Conservation (phyloP, 2,329 filamentous ascomycete genomes). For the Zymoseptoria passerinii region DNA sequence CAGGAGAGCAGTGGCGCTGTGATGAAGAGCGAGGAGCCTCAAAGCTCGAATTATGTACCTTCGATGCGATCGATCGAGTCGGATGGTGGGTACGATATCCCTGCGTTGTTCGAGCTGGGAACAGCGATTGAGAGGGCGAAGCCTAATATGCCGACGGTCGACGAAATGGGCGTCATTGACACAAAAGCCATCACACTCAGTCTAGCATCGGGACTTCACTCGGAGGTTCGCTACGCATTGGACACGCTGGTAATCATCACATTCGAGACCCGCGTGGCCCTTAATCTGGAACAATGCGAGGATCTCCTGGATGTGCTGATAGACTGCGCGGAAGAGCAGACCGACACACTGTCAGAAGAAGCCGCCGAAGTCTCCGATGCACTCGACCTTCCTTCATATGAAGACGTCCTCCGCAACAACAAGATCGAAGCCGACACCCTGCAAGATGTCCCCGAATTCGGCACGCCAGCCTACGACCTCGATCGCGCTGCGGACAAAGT, state of each 20-base stretch:
- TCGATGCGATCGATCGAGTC: slow-evolving; percentile 17
- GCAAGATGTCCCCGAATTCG: slow-evolving; percentile 65
- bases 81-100: slow-evolving; percentile 63
- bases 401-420: slow-evolving; percentile 76
- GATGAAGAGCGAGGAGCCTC: slow-evolving; percentile 28
- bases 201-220: slow-evolving; percentile 79
- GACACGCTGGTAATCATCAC: slow-evolving; percentile 73
- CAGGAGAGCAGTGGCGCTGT: slow-evolving; percentile 20
- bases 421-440: slow-evolving; percentile 64
- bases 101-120: slow-evolving; percentile 56
- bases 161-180: slow-evolving; percentile 80
- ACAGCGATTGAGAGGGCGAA: slow-evolving; percentile 59
- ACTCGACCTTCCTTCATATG: slow-evolving; percentile 74
- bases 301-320: slow-evolving; percentile 81
- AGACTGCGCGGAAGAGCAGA: slow-evolving; percentile 83
- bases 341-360: slow-evolving; percentile 76
- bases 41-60: slow-evolving; percentile 27
- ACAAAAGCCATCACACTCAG: slow-evolving; percentile 83
- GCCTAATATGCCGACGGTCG: slow-evolving; percentile 64
- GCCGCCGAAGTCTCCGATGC: slow-evolving; percentile 80
- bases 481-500: slow-evolving; percentile 80
- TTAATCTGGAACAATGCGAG: slow-evolving; percentile 68
- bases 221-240: slow-evolving; percentile 80
- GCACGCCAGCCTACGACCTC: slow-evolving; percentile 68
- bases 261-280: slow-evolving; percentile 52